Percentiles rank a stretch among this genome's conserved stretches.
phyloP scores from a whole-genome alignment of 257 asterid species.

The Nicotiana knightiana region DNA sequence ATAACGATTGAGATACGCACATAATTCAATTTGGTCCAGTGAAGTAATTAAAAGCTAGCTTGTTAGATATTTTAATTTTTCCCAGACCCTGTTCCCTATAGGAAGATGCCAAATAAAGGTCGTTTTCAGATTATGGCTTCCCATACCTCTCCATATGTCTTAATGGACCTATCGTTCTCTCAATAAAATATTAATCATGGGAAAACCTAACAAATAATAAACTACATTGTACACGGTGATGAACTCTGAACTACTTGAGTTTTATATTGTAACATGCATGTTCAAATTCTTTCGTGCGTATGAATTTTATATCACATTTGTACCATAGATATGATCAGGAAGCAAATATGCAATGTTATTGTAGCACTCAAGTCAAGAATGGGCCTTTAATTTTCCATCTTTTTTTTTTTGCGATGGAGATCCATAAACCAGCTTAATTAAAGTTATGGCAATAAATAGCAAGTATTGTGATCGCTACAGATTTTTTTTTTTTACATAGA shows the following conservation, averaged over 20 bases:
- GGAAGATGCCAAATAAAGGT: background rate
- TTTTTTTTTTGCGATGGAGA: too few relatives aligned
- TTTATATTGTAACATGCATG: background rate
- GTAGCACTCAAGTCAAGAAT: background rate
- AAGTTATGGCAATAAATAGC: too few relatives aligned
- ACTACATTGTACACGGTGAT: background rate
- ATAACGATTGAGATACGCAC: background rate
- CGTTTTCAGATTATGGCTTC: background rate
- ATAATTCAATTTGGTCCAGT: background rate
- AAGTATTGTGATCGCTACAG: too few relatives aligned
- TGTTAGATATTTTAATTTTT: background rate
- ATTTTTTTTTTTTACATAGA: too few relatives aligned
- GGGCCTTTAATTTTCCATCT: background rate
- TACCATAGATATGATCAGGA: background rate
- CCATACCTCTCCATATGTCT: background rate
- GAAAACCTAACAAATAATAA: background rate
- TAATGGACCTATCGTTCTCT: background rate
- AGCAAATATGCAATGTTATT: background rate
- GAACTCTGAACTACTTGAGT: background rate
- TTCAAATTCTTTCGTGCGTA: constrained; percentile 3
- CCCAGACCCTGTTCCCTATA: background rate
- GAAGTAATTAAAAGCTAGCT: background rate
- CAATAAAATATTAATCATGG: background rate
- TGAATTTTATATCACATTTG: background rate
- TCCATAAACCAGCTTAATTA: too few relatives aligned